Conservation (phyloP, 805 yeast species). For the Isabelozyma rhagii region DNA sequence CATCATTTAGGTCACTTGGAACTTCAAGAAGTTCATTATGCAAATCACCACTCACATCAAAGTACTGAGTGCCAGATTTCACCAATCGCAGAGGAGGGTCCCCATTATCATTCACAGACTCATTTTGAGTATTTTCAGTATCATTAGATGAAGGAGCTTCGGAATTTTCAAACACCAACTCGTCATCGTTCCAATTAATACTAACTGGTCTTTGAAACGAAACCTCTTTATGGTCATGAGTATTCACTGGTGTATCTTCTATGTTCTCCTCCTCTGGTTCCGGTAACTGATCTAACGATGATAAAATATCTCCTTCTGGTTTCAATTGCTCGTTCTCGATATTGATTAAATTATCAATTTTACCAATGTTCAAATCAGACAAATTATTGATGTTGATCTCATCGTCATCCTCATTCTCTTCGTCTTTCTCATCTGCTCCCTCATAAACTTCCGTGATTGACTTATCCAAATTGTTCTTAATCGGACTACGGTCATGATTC, state of each 20-base stretch:
- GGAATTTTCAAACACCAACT: conserved; percentile 26
- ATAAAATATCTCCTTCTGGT: neutral
- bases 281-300: conserved; percentile 1
- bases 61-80: conserved; percentile 17
- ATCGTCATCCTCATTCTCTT: conserved; percentile 10
- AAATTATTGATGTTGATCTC: conserved; percentile 32
- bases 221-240: conserved; percentile 15
- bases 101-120: neutral
- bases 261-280: neutral
- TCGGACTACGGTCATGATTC: neutral
- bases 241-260: neutral
- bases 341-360: conserved; percentile 36
- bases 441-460: neutral
- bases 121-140: conserved; percentile 1
- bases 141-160: conserved; percentile 7
- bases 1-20: neutral
- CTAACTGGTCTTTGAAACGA: conserved; percentile 38
- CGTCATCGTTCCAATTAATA: conserved; percentile 42
- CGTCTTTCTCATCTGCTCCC: conserved; percentile 7
- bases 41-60: conserved; percentile 16
- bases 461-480: neutral
- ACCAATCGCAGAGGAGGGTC: neutral
- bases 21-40: conserved; percentile 3
- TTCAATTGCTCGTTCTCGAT: conserved; percentile 11
- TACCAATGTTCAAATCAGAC: conserved; percentile 35